Evolutionary conservation across 257 asterid genomes (phyloP).

Genomic region (Scutellaria baicalensis): DNA sequence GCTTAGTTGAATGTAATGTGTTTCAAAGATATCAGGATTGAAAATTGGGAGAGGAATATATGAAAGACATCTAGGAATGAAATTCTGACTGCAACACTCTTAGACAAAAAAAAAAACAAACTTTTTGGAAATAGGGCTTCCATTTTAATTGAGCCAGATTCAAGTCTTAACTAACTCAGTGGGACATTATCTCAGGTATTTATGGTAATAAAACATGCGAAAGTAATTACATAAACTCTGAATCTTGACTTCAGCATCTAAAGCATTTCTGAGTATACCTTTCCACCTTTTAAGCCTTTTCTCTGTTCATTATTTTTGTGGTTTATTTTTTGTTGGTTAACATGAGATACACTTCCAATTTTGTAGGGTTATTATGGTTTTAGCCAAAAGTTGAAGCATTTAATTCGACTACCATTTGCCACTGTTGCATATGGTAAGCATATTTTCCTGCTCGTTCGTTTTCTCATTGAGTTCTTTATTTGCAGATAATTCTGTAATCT

Average conservation of each 20-base stretch:
- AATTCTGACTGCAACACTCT: neutral
- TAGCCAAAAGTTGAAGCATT: slow-evolving; percentile 96
- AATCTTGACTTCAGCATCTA: neutral
- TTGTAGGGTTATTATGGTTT: slow-evolving; percentile 92
- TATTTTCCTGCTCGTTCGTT: slow-evolving; percentile 1
- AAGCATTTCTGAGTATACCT: neutral
- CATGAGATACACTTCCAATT: slow-evolving; percentile 17
- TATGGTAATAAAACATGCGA: slow-evolving; percentile 8
- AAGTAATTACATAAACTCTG: neutral
- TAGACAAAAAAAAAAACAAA: slow-evolving; percentile 6
- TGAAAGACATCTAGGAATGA: neutral
- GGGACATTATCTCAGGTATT: neutral
- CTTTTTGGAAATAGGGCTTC: neutral
- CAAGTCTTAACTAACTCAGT: neutral
- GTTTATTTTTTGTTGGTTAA: slow-evolving; percentile 14
- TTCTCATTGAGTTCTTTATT: neutral
- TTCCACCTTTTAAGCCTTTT: neutral
- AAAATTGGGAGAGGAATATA: neutral
- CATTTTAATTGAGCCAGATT: neutral
- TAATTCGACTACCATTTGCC: slow-evolving; percentile 89
- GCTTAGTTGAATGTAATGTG: neutral
- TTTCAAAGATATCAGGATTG: neutral
- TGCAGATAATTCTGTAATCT: slow-evolving; percentile 2
- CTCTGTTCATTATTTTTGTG: slow-evolving; percentile 5
- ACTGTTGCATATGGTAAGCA: slow-evolving; percentile 73